phyloP scores from a whole-genome alignment of 2,329 filamentous ascomycete genomes.

The Fusarium oxysporum region DNA sequence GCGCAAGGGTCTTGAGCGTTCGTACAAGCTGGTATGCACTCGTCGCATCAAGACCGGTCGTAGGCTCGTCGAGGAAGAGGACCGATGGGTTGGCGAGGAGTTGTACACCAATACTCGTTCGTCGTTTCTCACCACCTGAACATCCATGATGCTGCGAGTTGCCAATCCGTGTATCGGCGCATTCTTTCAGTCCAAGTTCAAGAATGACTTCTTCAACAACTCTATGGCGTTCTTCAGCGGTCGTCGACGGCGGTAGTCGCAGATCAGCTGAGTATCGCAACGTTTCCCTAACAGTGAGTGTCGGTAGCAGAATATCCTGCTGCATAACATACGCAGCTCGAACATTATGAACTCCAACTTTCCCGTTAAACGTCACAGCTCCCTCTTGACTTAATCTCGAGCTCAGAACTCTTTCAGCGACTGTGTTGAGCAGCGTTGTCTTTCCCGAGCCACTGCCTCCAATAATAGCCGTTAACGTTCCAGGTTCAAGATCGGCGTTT shows the following conservation, averaged over 20 bases:
- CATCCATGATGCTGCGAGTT: constrained; percentile 78
- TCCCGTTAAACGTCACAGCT: constrained; percentile 70
- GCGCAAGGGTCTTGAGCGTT: constrained; percentile 75
- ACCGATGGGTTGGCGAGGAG: constrained; percentile 83
- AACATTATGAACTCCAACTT: constrained; percentile 63
- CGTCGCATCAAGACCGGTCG: constrained; percentile 81
- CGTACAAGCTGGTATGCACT: constrained; percentile 79
- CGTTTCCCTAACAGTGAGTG: constrained; percentile 80
- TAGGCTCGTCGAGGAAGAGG: constrained; percentile 83
- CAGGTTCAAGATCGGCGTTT: constrained; percentile 71
- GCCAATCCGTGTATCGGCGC: constrained; percentile 79
- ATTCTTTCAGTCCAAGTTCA: constrained; percentile 81
- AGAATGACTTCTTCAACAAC: constrained; percentile 82
- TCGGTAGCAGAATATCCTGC: constrained; percentile 78
- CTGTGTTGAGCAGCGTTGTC: constrained; percentile 76
- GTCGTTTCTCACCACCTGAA: constrained; percentile 81
- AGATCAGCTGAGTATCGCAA: constrained; percentile 78
- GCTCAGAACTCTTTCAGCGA: constrained; percentile 76
- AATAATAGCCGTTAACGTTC: constrained; percentile 79
- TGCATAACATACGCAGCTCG: constrained; percentile 80
- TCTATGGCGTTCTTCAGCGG: constrained; percentile 65
- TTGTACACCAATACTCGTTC: constrained; percentile 82
- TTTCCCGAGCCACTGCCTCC: constrained; percentile 81
- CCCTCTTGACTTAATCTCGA: constrained; percentile 64
- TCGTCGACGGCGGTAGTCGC: constrained; percentile 72